Base-by-base conservation (phyloP, 345 rosid genomes). In the Populus alba region DNA sequence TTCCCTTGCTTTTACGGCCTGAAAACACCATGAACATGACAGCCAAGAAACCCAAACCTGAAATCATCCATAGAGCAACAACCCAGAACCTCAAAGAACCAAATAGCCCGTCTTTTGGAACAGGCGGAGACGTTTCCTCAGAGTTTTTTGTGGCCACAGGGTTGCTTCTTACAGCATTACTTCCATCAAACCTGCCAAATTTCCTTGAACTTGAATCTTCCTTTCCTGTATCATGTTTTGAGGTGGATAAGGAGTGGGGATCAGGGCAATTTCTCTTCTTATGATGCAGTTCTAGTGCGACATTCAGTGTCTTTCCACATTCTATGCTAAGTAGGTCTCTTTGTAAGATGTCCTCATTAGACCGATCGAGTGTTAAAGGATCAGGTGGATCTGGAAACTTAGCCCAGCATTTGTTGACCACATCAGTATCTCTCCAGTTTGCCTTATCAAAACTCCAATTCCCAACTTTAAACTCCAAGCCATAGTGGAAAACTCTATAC, bases 381-480 rank as follows among this genome's bases (percentile, higher is more conserved):
- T 79, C 86, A 3, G 99, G 99, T 18, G 97, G 97, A 78, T 91
- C 94, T 1, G 97, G 99, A 85, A 96, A 96, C 81, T 84, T 91
- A 75, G 90, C 90, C 97, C 98, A 90, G 81, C 99, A 96, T 74
- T 80, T 84, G 81, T 91, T 94, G 77, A 90, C 91, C 81, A 94
- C 35, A 67, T 92, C 98, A 1, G 75, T 79, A 70, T 90, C 90
- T 85, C 99, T 91, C 97, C 95, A 94, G 0, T 91, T 90, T 18
- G 99, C 99, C 87, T 94, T 96, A 74, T 96, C 98, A 70, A 96
- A 96, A 86, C 98, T 96, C 98, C 98, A 96, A 31, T 90, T 90
- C 72, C 97, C 98, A 20, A 94, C 97, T 80, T 80, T 83, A 80
- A 89, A 94, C 83, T 91, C 97, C 76, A 96, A 86, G 10, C 99